Evolutionary conservation across 1,284 basidiomycete genomes (phyloP).

Genomic region (Ustilago xerochloae): DNA sequence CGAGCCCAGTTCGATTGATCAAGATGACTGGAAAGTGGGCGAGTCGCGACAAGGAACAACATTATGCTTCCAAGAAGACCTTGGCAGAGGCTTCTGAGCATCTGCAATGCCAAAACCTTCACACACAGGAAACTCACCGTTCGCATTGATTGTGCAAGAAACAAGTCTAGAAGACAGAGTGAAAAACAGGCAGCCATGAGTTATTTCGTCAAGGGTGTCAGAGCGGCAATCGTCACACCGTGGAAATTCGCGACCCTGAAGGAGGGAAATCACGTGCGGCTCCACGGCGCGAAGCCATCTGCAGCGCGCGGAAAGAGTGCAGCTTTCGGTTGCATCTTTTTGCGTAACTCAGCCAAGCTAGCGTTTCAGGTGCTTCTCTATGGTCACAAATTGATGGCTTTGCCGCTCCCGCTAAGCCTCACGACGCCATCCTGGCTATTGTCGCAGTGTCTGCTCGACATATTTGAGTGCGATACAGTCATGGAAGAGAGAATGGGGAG

Average conservation of each 20-base stretch:
- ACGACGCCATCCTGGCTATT: too few relatives aligned
- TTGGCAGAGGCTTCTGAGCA: conserved; percentile 40
- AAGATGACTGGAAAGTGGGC: conserved; percentile 43
- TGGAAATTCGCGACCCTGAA: not conserved
- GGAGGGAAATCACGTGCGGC: conserved; percentile 30
- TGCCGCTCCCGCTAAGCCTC: not conserved
- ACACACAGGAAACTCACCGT: not conserved
- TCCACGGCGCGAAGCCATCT: conserved; percentile 17
- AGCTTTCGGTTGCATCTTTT: conserved; percentile 20
- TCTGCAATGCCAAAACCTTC: not conserved
- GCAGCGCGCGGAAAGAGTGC: conserved; percentile 29
- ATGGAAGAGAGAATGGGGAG: too few relatives aligned
- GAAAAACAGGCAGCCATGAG: too few relatives aligned
- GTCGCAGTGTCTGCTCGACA: too few relatives aligned
- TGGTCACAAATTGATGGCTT: not conserved
- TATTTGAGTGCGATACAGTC: not conserved
- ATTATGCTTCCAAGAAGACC: conserved; percentile 52
- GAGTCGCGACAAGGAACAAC: conserved; percentile 48
- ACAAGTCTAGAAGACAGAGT: too few relatives aligned
- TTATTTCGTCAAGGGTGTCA: not conserved
- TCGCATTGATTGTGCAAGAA: too few relatives aligned
- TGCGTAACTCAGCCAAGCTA: conserved; percentile 1
- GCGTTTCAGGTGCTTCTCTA: not conserved
- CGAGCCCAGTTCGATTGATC: not conserved
- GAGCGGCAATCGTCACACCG: not conserved